phyloP scores from a whole-genome alignment of 2,329 filamentous ascomycete species.

The Gliomastix tumulicola region DNA sequence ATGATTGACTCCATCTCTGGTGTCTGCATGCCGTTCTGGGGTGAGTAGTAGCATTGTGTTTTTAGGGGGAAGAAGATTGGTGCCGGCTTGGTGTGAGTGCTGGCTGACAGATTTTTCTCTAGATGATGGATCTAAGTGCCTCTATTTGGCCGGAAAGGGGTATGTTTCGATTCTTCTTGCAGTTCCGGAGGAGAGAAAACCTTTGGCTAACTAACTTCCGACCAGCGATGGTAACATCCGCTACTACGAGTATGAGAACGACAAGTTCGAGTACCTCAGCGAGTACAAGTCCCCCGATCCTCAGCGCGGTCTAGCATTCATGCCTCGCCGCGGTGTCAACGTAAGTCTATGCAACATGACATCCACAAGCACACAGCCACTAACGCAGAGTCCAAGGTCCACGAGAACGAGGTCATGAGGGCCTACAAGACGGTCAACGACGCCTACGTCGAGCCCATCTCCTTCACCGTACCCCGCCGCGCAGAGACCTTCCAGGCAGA shows the following conservation, averaged over 20 bases:
- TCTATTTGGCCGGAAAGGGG: slow-evolving; percentile 97
- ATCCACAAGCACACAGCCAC: not conserved
- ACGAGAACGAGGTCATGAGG: slow-evolving; percentile 94
- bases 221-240: slow-evolving; percentile 97
- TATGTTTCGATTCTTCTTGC: too few relatives aligned
- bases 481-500: slow-evolving; percentile 95
- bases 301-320: slow-evolving; percentile 87
- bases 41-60: slow-evolving; percentile 26
- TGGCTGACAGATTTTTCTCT: slow-evolving; percentile 12
- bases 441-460: slow-evolving; percentile 88
- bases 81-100: not conserved
- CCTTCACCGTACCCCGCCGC: slow-evolving; percentile 90
- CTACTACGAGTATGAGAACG: slow-evolving; percentile 97
- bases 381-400: slow-evolving; percentile 46
- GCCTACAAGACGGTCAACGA: slow-evolving; percentile 98
- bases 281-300: slow-evolving; percentile 97
- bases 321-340: slow-evolving; percentile 92
- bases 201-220: too few relatives aligned
- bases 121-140: slow-evolving; percentile 87
- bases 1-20: slow-evolving; percentile 93
- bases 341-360: slow-evolving; percentile 33
- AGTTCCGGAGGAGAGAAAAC: too few relatives aligned
- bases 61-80: not conserved
- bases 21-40: slow-evolving; percentile 99
- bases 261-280: slow-evolving; percentile 95